Evolutionary conservation across 2,329 filamentous ascomycete species (phyloP), one percentile per base, ranked within the genome.

Genomic region (Stachybotrys echinatus): DNA sequence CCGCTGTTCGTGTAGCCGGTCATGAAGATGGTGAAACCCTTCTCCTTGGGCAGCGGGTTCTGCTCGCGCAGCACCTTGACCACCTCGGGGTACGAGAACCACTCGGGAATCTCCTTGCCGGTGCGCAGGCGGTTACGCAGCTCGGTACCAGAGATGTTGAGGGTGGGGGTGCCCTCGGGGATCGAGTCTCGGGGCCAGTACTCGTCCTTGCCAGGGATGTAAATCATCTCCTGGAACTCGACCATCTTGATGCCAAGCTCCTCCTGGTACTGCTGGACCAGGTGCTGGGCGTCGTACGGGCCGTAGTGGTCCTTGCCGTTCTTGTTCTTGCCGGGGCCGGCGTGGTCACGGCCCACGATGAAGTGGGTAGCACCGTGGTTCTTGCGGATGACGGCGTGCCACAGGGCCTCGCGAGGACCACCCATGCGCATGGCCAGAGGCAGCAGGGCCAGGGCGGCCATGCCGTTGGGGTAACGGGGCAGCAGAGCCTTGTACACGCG

Each of bases 381-480:
- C 86, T 97, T 99, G 69, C 94, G 91, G 80, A 99, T 99, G 65
- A 99, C 96, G 66, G 94, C 94, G 79, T 99, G 94, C 94, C 94
- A 99, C 75, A 99, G 91, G 60, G 94, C 94, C 79, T 99, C 94
- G 60, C 94, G 89, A 56, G 94, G 94, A 63, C 94, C 94, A 66
- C 91, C 94, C 94, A 99, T 99, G 68, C 94, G 88, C 94, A 99
- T 99, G 63, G 94, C 94, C 57, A 99, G 81, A 52, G 92, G 92
- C 49, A 99, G 82, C 40, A 99, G 89, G 72, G 91, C 92, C 57
- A 99, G 84, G 38, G 95, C 91, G 52, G 94, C 94, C 94, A 99
- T 99, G 65, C 94, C 94, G 73, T 97, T 99, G 72, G 94, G 94
- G 76, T 99, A 99, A 66, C 94, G 85, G 60, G 92, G 90, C 58